These are phyloP conservation scores for Quercus robur DNA, from an alignment of 306 rosid species.

Conservation along the genomic window DNA sequence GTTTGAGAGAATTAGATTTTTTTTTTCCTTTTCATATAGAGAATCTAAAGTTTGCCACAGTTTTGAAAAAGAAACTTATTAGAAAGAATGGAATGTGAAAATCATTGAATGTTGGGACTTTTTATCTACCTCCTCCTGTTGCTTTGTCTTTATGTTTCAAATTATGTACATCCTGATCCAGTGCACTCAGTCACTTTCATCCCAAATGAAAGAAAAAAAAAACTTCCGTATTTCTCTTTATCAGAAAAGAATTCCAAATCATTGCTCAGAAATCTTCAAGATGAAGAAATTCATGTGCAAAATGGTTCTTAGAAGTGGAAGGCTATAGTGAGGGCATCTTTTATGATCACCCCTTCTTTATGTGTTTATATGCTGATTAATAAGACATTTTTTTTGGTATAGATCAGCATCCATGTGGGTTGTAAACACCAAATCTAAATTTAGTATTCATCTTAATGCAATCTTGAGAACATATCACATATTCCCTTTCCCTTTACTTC, in stretches of 20 bases:
- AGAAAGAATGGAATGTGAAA: slow-evolving; percentile 8
- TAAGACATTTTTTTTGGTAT: too few species aligned
- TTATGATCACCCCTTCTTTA: neutral
- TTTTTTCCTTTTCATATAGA: slow-evolving; percentile 5
- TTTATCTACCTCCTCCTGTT: neutral
- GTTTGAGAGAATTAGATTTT: slow-evolving; percentile 23
- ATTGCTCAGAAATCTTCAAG: neutral
- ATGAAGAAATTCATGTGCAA: neutral
- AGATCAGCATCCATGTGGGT: too few species aligned
- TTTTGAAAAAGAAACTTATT: neutral
- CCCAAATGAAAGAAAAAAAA: neutral
- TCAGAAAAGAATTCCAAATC: neutral
- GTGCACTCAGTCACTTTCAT: neutral
- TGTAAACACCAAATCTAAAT: too few species aligned
- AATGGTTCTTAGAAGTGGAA: neutral
- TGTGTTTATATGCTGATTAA: neutral
- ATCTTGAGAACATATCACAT: too few species aligned
- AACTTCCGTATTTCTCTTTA: neutral
- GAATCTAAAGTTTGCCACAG: slow-evolving; percentile 22
- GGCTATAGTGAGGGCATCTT: neutral
- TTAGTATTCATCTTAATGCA: too few species aligned
- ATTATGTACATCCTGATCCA: neutral
- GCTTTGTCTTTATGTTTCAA: neutral
- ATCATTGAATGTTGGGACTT: neutral
- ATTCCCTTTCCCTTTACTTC: neutral